These are phyloP conservation scores for Taiozyma sp. DNA, from an alignment of 1,139 yeast genomes.

Conservation along the genomic window DNA sequence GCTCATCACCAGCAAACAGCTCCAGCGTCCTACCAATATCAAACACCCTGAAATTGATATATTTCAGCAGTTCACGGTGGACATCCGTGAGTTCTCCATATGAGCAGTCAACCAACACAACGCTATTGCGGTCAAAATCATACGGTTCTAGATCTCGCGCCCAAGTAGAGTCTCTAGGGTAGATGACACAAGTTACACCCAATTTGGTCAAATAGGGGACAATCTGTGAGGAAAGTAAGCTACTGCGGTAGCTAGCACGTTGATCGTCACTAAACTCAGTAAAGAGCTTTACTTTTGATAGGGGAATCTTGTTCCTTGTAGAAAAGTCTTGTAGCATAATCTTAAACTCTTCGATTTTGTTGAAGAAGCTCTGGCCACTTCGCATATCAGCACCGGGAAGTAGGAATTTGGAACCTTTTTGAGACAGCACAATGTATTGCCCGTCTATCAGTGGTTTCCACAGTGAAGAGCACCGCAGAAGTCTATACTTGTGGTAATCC, in stretches of 20 bases:
- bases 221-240: no score
- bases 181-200: neutral
- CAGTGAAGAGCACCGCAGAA: neutral
- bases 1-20: neutral
- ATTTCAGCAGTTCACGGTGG: no score
- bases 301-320: neutral
- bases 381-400: neutral
- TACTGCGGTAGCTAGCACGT: no score
- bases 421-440: neutral
- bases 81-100: no score
- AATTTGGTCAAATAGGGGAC: neutral
- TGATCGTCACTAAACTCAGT: neutral
- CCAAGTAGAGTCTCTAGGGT: neutral
- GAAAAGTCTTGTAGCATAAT: neutral
- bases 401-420: neutral
- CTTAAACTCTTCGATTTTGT: neutral
- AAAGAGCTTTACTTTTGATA: neutral
- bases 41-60: neutral
- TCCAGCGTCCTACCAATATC: neutral
- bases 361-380: neutral
- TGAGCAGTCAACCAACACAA: neutral
- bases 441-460: neutral
- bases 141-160: no score
- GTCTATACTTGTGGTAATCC: neutral
- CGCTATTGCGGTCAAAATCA: neutral